A percentile compares a stretch with the other conserved stretches of the same genome.
Evolutionary conservation across 2,329 filamentous ascomycete genomes (phyloP).

Genomic region (Xylaria sp.): DNA sequence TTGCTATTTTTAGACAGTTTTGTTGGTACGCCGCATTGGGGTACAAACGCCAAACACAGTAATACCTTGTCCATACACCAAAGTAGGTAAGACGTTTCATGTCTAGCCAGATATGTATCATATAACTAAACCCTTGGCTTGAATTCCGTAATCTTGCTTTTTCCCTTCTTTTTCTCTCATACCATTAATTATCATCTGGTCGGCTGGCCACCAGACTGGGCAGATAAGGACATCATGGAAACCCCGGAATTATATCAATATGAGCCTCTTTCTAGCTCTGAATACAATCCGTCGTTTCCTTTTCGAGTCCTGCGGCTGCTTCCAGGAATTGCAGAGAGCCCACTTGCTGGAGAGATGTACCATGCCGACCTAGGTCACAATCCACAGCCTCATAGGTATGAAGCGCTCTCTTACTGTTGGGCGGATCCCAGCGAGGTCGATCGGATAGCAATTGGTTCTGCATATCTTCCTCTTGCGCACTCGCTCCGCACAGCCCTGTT

Average conservation of each 20-base stretch:
- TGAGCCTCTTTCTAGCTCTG: background rate
- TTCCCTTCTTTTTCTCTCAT: background rate
- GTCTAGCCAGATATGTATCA: background rate
- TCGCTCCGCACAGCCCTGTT: background rate
- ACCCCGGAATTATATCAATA: background rate
- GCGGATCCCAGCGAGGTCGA: background rate
- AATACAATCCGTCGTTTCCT: background rate
- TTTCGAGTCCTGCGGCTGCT: background rate
- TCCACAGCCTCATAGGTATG: background rate
- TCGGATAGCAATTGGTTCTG: background rate
- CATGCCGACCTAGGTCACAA: background rate
- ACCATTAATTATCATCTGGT: background rate
- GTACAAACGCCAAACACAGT: background rate
- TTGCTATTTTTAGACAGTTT: background rate
- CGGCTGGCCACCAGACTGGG: background rate
- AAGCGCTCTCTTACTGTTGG: background rate
- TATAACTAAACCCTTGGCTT: too few relatives aligned
- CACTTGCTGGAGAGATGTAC: background rate
- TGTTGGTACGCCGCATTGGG: background rate
- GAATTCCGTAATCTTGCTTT: too few relatives aligned
- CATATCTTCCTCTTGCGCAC: background rate
- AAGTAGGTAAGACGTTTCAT: background rate
- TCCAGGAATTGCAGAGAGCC: background rate
- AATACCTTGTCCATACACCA: background rate
- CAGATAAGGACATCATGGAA: background rate